A percentile compares a stretch with the other conserved stretches of the same genome.
Evolutionary conservation across 148 eudicot species (phyloP).

Genomic region (Talinum fruticosum): DNA sequence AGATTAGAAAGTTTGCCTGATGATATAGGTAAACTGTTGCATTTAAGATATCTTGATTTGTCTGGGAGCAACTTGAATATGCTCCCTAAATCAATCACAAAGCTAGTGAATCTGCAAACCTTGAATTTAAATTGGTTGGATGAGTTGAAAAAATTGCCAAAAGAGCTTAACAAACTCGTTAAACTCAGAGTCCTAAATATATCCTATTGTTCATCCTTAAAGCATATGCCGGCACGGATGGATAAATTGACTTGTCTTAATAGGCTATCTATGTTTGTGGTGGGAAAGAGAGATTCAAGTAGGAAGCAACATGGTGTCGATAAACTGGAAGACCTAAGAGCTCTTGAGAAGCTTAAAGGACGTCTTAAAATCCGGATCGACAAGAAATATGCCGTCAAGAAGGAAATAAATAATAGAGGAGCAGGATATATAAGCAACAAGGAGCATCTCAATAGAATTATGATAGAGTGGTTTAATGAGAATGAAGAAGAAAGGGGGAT

Average conservation of each 20-base stretch:
- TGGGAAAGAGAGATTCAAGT: neutral
- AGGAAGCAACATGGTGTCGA: neutral
- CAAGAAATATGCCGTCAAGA: neutral
- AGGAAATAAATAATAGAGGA: neutral
- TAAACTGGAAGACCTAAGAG: conserved; percentile 2
- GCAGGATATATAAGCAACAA: conserved; percentile 18
- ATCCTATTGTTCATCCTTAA: neutral
- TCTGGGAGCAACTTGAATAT: neutral
- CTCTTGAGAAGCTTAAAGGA: conserved; percentile 7
- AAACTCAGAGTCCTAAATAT: conserved; percentile 25
- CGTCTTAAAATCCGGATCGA: neutral
- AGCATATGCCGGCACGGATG: conserved; percentile 19
- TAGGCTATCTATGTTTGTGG: neutral
- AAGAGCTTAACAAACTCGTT: conserved; percentile 2
- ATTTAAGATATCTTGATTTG: conserved; percentile 27
- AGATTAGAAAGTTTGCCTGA: conserved; percentile 11
- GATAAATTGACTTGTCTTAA: conserved; percentile 17
- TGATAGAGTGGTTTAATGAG: neutral
- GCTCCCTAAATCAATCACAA: conserved; percentile 17
- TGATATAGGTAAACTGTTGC: conserved; percentile 22
- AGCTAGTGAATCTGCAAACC: conserved; percentile 25
- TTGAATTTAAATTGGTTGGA: neutral
- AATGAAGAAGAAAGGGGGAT: neutral
- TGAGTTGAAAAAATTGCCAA: conserved; percentile 18
- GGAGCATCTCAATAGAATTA: neutral